A percentile compares a stretch with the other conserved stretches of the same genome.
phyloP scores from a whole-genome alignment of 2,329 filamentous ascomycete genomes.

The Epicoccum nigrum region DNA sequence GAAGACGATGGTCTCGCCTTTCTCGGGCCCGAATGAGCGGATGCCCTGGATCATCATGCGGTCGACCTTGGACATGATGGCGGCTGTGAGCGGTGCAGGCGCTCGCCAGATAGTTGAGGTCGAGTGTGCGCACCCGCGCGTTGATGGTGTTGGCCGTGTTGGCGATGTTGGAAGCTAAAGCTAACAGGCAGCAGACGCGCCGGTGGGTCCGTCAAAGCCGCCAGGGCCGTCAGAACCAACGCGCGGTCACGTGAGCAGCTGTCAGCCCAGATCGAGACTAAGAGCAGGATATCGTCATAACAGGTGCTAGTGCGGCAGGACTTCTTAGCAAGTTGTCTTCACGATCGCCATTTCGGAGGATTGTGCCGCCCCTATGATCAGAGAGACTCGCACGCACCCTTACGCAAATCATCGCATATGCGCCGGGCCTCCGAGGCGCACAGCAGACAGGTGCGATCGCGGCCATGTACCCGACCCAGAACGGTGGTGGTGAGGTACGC shows the following conservation, averaged over 20 bases:
- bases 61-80: constrained; percentile 70
- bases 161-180: no score
- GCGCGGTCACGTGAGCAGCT: constrained; percentile 2
- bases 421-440: constrained; percentile 3
- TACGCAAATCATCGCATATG: constrained; percentile 3
- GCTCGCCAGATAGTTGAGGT: not conserved
- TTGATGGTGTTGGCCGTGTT: not conserved
- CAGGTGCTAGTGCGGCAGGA: constrained; percentile 1
- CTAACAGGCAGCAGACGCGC: no score
- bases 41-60: constrained; percentile 85
- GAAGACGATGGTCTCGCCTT: constrained; percentile 82
- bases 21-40: constrained; percentile 82
- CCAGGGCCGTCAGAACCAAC: no score
- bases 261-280: not conserved
- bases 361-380: constrained; percentile 8
- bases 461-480: constrained; percentile 29
- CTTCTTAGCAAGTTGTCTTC: not conserved
- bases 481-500: constrained; percentile 43
- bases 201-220: no score
- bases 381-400: not conserved
- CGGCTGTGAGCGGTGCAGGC: constrained; percentile 2
- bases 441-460: constrained; percentile 39
- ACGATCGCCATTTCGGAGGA: not conserved
- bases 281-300: not conserved
- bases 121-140: not conserved